Evolutionary conservation across 2,329 filamentous ascomycete genomes (phyloP), one percentile per base, ranked within the genome.

Genomic region (Aspergillus felis): DNA sequence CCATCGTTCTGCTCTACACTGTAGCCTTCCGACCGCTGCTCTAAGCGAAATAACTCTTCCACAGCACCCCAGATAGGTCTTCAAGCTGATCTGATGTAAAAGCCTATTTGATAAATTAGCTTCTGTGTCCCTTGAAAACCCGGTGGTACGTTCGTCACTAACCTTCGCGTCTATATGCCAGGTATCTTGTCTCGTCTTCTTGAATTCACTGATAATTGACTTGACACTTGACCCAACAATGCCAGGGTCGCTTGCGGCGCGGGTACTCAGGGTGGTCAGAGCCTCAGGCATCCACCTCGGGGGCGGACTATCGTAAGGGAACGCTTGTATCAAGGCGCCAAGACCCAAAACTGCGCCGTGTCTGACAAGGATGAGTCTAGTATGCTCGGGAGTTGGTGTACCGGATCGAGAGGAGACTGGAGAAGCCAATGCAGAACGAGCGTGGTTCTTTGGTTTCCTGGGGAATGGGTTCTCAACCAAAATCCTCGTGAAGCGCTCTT

Each of bases 161-260:
- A 96, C 94, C 89, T 96, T 97, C 66, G 96, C 91, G 78, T 99
- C 94, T 59, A 96, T 93, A 68, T 88, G 88, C 94, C 94, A 99
- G 65, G 93, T 99, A 80, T 99, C 94, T 75, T 99, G 94, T 73
- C 94, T 87, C 49, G 94, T 99, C 84, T 99, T 99, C 81, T 99
- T 99, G 82, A 99, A 99, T 69, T 99, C 95, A 60, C 92, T 92
- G 63, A 99, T 79, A 38, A 97, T 92, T 20, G 84, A 84, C 82
- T 99, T 99, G 10, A 96, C 95, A 58, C 93, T 94, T 76, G 96
- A 96, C 2, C 94, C 94, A 55, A 99, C 92, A 57, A 95, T 88
- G 0, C 94, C 94, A 0, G 91, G 87, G 68, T 99, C 94, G 50
- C 86, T 90, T 1, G 93, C 92, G 9, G 95, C 92, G 64, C 88